Percentiles rank a stretch among this genome's conserved stretches.
Evolutionary conservation across 208 protist genomes (phyloP).

Genomic region (Leishmania major): DNA sequence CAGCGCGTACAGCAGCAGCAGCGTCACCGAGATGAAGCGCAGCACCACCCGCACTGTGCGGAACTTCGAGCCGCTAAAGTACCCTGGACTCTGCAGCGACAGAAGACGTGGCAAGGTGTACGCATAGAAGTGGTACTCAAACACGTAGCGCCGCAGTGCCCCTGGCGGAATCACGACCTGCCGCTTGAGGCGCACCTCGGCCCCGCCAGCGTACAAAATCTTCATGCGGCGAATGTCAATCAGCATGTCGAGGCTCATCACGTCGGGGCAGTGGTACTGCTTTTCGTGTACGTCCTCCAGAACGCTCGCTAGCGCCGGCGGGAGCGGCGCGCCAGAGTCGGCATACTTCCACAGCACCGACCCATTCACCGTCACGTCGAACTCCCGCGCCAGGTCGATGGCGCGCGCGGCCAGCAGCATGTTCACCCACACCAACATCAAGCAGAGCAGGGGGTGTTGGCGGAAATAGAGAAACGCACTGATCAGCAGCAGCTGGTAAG

Average conservation of each 20-base stretch:
- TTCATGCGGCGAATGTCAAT: slow-evolving; percentile 66
- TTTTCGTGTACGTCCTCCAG: slow-evolving; percentile 77
- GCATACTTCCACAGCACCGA: slow-evolving; percentile 69
- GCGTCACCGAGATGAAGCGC: slow-evolving; percentile 48
- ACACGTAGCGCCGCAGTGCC: slow-evolving; percentile 48
- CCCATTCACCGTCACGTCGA: slow-evolving; percentile 65
- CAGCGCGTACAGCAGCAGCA: slow-evolving; percentile 49
- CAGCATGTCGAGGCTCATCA: slow-evolving; percentile 69
- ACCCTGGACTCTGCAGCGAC: slow-evolving; percentile 63
- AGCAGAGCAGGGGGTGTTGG: slow-evolving; percentile 42
- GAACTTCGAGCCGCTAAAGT: slow-evolving; percentile 65
- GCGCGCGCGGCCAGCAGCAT: slow-evolving; percentile 58
- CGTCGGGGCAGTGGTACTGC: slow-evolving; percentile 34
- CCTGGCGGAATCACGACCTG: slow-evolving; percentile 52
- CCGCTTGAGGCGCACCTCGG: slow-evolving; percentile 31
- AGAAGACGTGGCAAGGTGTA: slow-evolving; percentile 72
- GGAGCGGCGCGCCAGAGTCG: slow-evolving; percentile 31
- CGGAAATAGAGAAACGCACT: slow-evolving; percentile 66
- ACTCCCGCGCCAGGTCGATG: slow-evolving; percentile 79
- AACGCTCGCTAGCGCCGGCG: slow-evolving; percentile 60
- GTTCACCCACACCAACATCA: slow-evolving; percentile 55
- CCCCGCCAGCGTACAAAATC: slow-evolving; percentile 44
- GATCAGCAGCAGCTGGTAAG: slow-evolving; percentile 63
- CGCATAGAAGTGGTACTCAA: slow-evolving; percentile 54
- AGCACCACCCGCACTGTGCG: slow-evolving; percentile 57